Evolutionary conservation across 2,329 filamentous ascomycete species (phyloP), one percentile per base, ranked within the genome.

Genomic region (Podosphaera fusca): DNA sequence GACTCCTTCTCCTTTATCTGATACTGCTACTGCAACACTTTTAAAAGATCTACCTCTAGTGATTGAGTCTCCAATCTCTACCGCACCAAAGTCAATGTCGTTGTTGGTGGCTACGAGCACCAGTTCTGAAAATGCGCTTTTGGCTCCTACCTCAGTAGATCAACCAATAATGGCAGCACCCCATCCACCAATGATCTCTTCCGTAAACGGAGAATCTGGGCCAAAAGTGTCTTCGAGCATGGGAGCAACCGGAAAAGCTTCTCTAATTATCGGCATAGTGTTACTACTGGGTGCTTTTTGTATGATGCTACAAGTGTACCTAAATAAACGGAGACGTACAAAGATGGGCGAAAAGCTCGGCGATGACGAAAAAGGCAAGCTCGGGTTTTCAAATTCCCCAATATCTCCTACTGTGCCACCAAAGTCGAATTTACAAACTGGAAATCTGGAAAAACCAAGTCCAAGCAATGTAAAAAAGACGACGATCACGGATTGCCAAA

Each of bases 191-290:
- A 55, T 63, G 21, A 58, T 49, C 35, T 54, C 55, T 33, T 53
- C 29, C 2, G 2, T 3, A 10, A 30, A 30, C 31, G 1, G 10
- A 2, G 47, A 50, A 30, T 31, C 47, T 31, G 8, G 7, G 2
- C 35, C 36, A 30, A 14, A 30, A 3, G 38, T 30, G 9, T 30
- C 21, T 14, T 30, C 52, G 56, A 64, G 66, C 10, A 67, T 68
- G 65, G 66, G 63, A 46, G 57, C 76, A 72, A 67, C 74, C 67
- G 59, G 77, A 70, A 60, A 80, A 75, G 89, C 87, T 49, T 92
- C 92, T 59, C 78, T 95, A 60, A 87, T 84, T 4, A 81, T 95
- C 66, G 89, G 88, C 65, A 79, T 94, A 53, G 70, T 95, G 36
- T 74, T 83, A 5, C 79, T 78, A 54, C 64, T 95, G 33, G 77